phyloP scores from a whole-genome alignment of 495 filamentous ascomycete species.

The Penicillium subrubescens region DNA sequence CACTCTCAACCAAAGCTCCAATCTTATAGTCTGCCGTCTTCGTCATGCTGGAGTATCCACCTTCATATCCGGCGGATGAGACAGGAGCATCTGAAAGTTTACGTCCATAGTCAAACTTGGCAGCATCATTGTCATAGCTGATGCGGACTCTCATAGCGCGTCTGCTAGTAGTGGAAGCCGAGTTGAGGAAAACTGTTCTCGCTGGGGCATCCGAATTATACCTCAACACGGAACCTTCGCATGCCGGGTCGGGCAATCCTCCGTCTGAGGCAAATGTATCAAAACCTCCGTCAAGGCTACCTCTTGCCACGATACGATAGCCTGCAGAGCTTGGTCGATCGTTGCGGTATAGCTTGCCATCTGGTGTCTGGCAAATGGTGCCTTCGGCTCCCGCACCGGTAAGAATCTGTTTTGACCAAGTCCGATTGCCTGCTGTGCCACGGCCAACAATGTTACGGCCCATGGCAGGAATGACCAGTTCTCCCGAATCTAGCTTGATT shows the following conservation, averaged over 20 bases:
- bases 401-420: conserved; percentile 1
- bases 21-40: conserved; percentile 4
- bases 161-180: conserved; percentile 1
- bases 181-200: conserved; percentile 1
- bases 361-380: conserved; percentile 1
- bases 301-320: conserved; percentile 1
- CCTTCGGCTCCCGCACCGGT: conserved; percentile 3
- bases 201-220: conserved; percentile 1
- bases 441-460: conserved; percentile 2
- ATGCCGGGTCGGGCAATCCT: background rate
- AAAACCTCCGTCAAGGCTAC: background rate
- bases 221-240: background rate
- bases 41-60: conserved; percentile 2
- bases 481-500: background rate
- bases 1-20: conserved; percentile 1
- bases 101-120: background rate
- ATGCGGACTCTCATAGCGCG: conserved; percentile 2
- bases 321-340: conserved; percentile 1
- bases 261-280: background rate
- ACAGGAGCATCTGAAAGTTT: conserved; percentile 1
- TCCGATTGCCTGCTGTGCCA: background rate
- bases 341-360: conserved; percentile 1
- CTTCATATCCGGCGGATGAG: background rate
- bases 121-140: background rate
- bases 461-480: conserved; percentile 3